Evolutionary conservation across 345 rosid genomes (phyloP).

Genomic region (Dipteronia dyeriana): DNA sequence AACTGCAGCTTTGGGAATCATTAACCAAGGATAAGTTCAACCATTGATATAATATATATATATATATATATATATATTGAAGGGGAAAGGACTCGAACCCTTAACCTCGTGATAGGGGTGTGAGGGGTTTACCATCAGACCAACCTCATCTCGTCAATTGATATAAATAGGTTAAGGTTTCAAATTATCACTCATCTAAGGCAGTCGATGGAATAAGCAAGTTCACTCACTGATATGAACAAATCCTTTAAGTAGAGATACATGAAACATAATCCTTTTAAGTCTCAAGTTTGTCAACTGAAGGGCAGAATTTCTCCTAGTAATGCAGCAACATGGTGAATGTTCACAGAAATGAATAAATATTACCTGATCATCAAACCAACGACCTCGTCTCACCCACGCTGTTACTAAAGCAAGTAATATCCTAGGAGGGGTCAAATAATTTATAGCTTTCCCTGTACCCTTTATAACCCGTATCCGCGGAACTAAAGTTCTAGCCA

Average conservation of each 20-base stretch:
- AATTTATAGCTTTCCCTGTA: constrained; percentile 72
- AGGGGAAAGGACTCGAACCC: too few species aligned
- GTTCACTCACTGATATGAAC: not conserved
- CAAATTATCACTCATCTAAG: not conserved
- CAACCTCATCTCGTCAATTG: not conserved
- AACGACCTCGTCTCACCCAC: constrained; percentile 88
- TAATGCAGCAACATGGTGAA: not conserved
- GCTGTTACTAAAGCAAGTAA: constrained; percentile 86
- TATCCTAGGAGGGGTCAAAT: constrained; percentile 93
- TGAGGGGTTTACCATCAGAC: too few species aligned
- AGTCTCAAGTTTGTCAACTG: not conserved
- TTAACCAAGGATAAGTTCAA: too few species aligned
- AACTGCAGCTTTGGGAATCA: too few species aligned
- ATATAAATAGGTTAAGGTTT: not conserved
- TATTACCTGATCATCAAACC: constrained; percentile 94
- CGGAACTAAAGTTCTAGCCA: constrained; percentile 89
- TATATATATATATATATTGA: not conserved
- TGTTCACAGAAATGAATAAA: not conserved
- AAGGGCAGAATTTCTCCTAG: not conserved
- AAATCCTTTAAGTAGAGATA: not conserved
- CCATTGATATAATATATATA: not conserved
- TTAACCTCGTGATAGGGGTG: too few species aligned
- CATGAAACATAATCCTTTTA: not conserved
- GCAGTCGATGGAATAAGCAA: not conserved
- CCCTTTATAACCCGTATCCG: constrained; percentile 88